A percentile compares a stretch with the other conserved stretches of the same genome.
These are phyloP conservation scores for Biscogniauxia marginata DNA, from an alignment of 2,329 filamentous ascomycete species.

Conservation along the genomic window DNA sequence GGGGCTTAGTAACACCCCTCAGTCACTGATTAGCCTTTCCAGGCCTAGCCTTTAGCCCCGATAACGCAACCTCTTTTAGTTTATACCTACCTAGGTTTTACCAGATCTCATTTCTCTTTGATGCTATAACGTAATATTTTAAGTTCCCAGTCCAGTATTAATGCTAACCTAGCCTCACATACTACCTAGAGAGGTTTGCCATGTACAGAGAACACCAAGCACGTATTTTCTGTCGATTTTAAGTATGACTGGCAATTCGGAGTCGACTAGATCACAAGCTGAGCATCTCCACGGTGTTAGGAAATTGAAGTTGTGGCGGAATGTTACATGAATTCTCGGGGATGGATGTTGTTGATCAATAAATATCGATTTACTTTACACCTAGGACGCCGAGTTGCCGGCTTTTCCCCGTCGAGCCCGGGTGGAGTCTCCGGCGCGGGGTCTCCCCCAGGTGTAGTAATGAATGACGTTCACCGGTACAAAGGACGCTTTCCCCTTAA, in stretches of 20 bases:
- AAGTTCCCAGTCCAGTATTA: too few relatives aligned
- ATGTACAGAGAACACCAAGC: too few relatives aligned
- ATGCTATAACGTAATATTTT: too few relatives aligned
- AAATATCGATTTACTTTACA: neutral
- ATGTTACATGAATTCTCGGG: neutral
- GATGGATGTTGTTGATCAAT: neutral
- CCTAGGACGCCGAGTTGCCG: conserved; percentile 29
- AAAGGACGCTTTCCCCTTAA: too few relatives aligned
- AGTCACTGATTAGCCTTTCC: conserved; percentile 8
- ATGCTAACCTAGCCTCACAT: too few relatives aligned
- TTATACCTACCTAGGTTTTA: too few relatives aligned
- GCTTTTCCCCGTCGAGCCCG: conserved; percentile 29
- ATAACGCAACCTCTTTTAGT: neutral
- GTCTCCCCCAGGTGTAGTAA: neutral
- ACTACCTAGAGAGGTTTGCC: too few relatives aligned
- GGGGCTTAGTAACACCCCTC: conserved; percentile 15
- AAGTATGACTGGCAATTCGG: neutral
- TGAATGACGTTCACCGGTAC: neutral
- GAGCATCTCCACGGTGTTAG: neutral
- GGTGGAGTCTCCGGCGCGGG: conserved; percentile 17
- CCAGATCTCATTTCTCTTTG: too few relatives aligned
- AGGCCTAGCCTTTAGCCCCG: neutral
- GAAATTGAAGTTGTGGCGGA: neutral
- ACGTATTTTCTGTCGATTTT: too few relatives aligned
- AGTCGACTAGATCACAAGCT: neutral